phyloP scores from a whole-genome alignment of 257 asterid genomes.

The Eucommia ulmoides region DNA sequence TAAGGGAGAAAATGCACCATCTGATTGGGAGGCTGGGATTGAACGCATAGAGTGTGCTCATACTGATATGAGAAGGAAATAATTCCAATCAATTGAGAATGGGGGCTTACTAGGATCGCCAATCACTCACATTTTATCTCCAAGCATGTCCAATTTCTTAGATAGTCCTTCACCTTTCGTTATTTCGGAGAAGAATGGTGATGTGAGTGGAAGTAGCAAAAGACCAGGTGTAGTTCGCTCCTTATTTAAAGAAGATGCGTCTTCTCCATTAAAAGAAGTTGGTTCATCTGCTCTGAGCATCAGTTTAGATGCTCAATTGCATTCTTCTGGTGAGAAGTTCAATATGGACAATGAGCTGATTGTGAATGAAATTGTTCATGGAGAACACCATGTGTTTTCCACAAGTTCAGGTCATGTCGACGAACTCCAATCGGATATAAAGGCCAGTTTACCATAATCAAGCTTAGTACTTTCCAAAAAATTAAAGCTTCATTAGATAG shows the following conservation, averaged over 20 bases:
- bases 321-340: conserved; percentile 25
- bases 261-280: conserved; percentile 12
- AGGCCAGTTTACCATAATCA: too few relatives aligned
- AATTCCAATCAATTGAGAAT: conserved; percentile 41
- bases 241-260: conserved; percentile 36
- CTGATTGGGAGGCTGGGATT: conserved; percentile 72
- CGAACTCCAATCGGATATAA: too few relatives aligned
- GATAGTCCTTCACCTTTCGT: conserved; percentile 23
- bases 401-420: too few relatives aligned
- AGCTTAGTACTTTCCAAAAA: too few relatives aligned
- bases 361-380: conserved; percentile 85
- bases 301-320: conserved; percentile 1
- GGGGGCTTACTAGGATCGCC: conserved; percentile 36
- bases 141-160: conserved; percentile 16
- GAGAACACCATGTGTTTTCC: conserved; percentile 36
- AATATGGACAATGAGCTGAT: conserved; percentile 63
- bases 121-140: conserved; percentile 24
- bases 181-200: conserved; percentile 23
- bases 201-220: conserved; percentile 18
- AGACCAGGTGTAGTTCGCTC: conserved; percentile 46
- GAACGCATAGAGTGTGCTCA: conserved; percentile 72
- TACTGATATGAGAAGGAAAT: conserved; percentile 40
- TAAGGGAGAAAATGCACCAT: conserved; percentile 73
- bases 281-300: conserved; percentile 18
- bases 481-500: too few relatives aligned